Evolutionary conservation across 345 rosid species (phyloP).

Genomic region (Rhizophora apiculata): DNA sequence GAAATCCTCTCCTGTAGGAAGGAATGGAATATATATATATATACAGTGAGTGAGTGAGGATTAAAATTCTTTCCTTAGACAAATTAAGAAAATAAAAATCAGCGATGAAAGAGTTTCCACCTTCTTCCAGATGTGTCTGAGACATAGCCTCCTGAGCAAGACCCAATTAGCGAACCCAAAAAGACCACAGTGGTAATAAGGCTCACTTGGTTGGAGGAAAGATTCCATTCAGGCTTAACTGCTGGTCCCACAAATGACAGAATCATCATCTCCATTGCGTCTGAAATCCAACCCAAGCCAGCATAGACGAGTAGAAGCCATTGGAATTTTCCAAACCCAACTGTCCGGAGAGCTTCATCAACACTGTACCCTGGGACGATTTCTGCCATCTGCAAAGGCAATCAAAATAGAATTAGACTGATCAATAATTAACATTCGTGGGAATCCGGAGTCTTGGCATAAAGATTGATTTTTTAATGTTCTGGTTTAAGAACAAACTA

Average conservation of each 20-base stretch:
- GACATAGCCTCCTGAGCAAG: slow-evolving; percentile 5
- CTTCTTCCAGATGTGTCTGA: slow-evolving; percentile 12
- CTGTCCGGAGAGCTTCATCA: slow-evolving; percentile 4
- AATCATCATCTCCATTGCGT: slow-evolving; percentile 18
- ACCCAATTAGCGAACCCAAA: slow-evolving; percentile 1
- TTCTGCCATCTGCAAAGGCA: background rate
- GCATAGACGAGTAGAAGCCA: background rate
- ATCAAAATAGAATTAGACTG: too few relatives aligned
- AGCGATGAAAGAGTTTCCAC: background rate
- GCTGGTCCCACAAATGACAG: slow-evolving; percentile 16
- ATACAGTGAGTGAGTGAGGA: too few relatives aligned
- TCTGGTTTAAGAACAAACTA: too few relatives aligned
- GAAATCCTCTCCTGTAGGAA: slow-evolving; percentile 65
- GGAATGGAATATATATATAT: too few relatives aligned
- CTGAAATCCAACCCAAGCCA: slow-evolving; percentile 13
- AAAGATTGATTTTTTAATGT: too few relatives aligned
- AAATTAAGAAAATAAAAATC: too few relatives aligned
- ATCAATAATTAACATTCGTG: too few relatives aligned
- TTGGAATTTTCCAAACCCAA: slow-evolving; percentile 10
- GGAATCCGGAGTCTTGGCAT: too few relatives aligned
- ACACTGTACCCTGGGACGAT: background rate
- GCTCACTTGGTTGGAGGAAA: slow-evolving; percentile 6
- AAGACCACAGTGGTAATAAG: slow-evolving; percentile 1
- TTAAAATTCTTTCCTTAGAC: too few relatives aligned
- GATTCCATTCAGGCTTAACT: slow-evolving; percentile 7